Percentiles rank a stretch among this genome's conserved stretches.
Evolutionary conservation across 164 flowering plant genomes (phyloP).

Genomic region (Aristolochia californica): DNA sequence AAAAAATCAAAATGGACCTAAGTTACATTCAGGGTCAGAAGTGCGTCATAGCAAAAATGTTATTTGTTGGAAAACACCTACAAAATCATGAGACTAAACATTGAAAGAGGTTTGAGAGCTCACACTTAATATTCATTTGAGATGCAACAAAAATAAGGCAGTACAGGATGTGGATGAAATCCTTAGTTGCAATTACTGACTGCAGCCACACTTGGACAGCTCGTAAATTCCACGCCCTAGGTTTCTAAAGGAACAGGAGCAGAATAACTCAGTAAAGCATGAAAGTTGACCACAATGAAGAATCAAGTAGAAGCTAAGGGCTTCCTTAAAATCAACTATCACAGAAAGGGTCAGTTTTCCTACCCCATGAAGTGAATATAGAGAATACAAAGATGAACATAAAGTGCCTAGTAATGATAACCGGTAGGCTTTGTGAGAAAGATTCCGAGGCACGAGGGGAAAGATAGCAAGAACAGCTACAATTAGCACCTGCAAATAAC

Average conservation of each 20-base stretch:
- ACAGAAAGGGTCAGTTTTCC: not conserved
- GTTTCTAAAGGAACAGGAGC: constrained; percentile 45
- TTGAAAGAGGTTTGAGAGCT: constrained; percentile 17
- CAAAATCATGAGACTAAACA: constrained; percentile 6
- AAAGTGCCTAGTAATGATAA: constrained; percentile 85
- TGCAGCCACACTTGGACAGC: constrained; percentile 88
- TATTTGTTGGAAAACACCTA: not conserved
- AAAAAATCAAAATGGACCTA: not conserved
- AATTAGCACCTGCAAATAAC: constrained; percentile 56
- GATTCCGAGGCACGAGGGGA: constrained; percentile 61
- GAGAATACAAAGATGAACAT: constrained; percentile 64
- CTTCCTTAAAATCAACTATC: not conserved
- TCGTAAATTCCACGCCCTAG: constrained; percentile 92
- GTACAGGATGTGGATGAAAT: constrained; percentile 86
- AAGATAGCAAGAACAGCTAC: constrained; percentile 81
- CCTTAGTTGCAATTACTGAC: constrained; percentile 74
- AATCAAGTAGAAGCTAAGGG: no score
- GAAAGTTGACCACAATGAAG: no score
- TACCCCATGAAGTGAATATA: constrained; percentile 93
- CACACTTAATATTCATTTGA: constrained; percentile 65
- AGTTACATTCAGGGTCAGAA: not conserved
- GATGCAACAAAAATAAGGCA: constrained; percentile 79
- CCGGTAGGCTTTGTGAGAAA: constrained; percentile 78
- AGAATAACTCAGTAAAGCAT: no score
- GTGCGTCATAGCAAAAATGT: not conserved